Percentiles rank a stretch among this genome's conserved stretches.
Evolutionary conservation across 192 early-diverging fungal genomes (phyloP).

Genomic region (Backusella circina): DNA sequence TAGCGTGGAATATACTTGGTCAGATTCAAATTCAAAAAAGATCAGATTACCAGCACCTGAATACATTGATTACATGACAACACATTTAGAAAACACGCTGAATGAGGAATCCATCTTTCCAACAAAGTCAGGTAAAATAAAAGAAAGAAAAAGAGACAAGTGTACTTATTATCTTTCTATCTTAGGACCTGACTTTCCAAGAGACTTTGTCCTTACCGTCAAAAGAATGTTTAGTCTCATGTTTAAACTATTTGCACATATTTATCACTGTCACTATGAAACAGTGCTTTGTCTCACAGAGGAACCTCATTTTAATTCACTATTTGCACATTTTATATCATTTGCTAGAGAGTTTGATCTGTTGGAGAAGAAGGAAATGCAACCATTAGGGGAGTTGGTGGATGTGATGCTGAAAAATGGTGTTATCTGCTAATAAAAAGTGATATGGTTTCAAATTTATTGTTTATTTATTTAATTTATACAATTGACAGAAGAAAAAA

Average conservation of each 20-base stretch:
- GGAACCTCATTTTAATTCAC: conserved; percentile 91
- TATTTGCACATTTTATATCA: conserved; percentile 94
- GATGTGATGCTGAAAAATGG: conserved; percentile 34
- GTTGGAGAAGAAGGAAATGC: conserved; percentile 86
- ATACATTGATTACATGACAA: conserved; percentile 92
- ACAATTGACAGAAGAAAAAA: neutral
- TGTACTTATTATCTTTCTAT: no score
- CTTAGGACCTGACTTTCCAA: conserved; percentile 84
- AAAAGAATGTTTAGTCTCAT: conserved; percentile 80
- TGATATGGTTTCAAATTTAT: neutral
- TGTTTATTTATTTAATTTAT: neutral
- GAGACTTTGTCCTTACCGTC: conserved; percentile 65
- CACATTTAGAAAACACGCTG: conserved; percentile 79
- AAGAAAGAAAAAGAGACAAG: no score
- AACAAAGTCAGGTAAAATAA: conserved; percentile 74
- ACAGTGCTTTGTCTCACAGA: conserved; percentile 77
- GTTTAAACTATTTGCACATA: conserved; percentile 89
- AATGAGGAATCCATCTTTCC: conserved; percentile 93
- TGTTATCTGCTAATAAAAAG: conserved; percentile 15
- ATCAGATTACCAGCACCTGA: conserved; percentile 89
- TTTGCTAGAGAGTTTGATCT: conserved; percentile 94
- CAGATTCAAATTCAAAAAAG: conserved; percentile 76
- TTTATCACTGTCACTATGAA: conserved; percentile 89
- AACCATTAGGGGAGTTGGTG: conserved; percentile 78
- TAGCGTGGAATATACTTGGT: conserved; percentile 88